Conservation (phyloP, 495 filamentous ascomycete species). For the Elasticomyces elasticus region DNA sequence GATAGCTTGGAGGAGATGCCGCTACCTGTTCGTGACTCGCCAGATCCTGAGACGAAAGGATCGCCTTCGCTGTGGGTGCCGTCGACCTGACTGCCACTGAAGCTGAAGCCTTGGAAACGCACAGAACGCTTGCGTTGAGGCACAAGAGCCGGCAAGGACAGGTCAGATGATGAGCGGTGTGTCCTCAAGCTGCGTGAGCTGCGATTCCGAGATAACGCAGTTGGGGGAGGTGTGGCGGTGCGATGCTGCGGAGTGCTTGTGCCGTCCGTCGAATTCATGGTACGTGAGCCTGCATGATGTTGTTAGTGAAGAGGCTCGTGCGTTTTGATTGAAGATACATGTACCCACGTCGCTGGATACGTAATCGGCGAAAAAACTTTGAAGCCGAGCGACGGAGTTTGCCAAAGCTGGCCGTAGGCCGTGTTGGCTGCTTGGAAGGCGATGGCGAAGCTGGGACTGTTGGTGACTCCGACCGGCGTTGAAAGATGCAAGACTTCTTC, state of each 20-base stretch:
- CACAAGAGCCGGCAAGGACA: neutral
- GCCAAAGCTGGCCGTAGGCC: neutral
- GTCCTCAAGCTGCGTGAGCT: neutral
- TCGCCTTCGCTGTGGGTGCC: constrained; percentile 1
- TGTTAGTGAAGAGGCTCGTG: no score
- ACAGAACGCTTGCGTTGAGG: constrained; percentile 18
- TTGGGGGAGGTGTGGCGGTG: constrained; percentile 2
- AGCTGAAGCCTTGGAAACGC: constrained; percentile 12
- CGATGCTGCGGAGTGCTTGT: constrained; percentile 7
- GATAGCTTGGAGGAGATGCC: constrained; percentile 8
- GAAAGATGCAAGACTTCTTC: constrained; percentile 11
- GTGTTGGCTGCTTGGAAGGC: neutral
- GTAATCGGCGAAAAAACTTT: constrained; percentile 3
- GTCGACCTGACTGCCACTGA: constrained; percentile 10
- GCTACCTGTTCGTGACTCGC: constrained; percentile 7
- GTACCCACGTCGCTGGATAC: constrained; percentile 1
- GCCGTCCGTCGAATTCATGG: constrained; percentile 3
- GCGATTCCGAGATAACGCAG: constrained; percentile 1
- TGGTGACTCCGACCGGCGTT: neutral
- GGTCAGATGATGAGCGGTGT: constrained; percentile 4
- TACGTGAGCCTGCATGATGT: neutral
- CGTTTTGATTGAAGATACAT: no score
- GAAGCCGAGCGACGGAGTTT: constrained; percentile 7
- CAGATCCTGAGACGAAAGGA: neutral
- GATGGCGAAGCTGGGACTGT: neutral